phyloP scores from a whole-genome alignment of 2,329 filamentous ascomycete genomes.

The Aphanoascus verrucosus region DNA sequence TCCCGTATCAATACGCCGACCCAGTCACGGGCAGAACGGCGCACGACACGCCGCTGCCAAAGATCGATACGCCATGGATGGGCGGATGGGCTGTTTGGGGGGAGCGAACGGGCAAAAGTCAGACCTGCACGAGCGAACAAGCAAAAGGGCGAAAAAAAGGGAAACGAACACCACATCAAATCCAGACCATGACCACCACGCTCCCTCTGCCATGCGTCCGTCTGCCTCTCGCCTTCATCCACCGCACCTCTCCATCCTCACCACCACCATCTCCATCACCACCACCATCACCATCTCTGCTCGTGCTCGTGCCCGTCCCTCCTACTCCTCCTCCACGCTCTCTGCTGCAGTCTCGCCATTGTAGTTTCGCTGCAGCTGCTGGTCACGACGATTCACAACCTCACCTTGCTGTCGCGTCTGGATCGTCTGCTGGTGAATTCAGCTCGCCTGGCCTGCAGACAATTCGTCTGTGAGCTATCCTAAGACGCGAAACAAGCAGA shows the following conservation, averaged over 20 bases:
- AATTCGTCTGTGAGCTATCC: not conserved
- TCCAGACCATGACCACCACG: not conserved
- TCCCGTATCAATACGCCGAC: not conserved
- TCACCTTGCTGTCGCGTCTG: not conserved
- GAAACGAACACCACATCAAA: not conserved
- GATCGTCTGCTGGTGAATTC: not conserved
- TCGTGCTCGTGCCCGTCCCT: too few relatives aligned
- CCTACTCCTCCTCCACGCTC: not conserved
- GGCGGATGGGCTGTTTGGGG: not conserved
- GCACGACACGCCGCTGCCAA: too few relatives aligned
- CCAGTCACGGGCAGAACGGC: not conserved
- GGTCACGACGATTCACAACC: not conserved
- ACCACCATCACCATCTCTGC: not conserved
- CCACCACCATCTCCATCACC: not conserved
- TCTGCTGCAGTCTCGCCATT: constrained; percentile 21
- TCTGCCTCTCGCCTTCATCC: not conserved
- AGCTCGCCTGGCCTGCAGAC: not conserved
- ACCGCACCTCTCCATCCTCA: not conserved
- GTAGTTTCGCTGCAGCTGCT: not conserved
- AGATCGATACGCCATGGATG: not conserved
- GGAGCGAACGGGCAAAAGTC: not conserved
- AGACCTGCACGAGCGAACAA: not conserved
- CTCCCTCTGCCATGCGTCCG: constrained; percentile 1
- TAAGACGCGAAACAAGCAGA: not conserved
- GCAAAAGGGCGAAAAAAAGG: not conserved